Evolutionary conservation across 768 basidiomycete genomes (phyloP).

Genomic region (Omphalotus guepiniiformis): DNA sequence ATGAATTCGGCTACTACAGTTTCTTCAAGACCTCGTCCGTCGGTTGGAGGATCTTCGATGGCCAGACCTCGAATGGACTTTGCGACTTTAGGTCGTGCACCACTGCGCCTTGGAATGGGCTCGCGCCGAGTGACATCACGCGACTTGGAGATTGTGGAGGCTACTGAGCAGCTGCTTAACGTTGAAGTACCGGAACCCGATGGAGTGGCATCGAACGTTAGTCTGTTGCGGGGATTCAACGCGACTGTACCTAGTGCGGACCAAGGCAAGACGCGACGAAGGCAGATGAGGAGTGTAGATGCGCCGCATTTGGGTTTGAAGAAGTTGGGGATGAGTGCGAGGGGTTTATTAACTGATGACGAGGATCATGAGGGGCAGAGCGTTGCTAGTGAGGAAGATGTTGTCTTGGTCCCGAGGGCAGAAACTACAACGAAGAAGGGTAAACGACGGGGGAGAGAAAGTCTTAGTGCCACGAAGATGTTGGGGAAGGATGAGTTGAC

Average conservation of each 20-base stretch:
- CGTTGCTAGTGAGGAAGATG: conserved; percentile 70
- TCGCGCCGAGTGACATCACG: conserved; percentile 72
- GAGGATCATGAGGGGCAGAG: conserved; percentile 56
- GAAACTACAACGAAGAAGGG: conserved; percentile 34
- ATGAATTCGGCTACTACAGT: conserved; percentile 67
- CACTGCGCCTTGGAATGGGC: conserved; percentile 61
- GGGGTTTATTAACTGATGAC: conserved; percentile 65
- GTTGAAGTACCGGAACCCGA: conserved; percentile 71
- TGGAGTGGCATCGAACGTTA: conserved; percentile 68
- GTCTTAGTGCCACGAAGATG: conserved; percentile 62
- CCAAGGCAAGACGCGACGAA: conserved; percentile 65
- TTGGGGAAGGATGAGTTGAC: conserved; percentile 82
- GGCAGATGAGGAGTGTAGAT: conserved; percentile 79
- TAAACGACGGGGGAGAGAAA: conserved; percentile 58
- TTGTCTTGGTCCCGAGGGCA: conserved; percentile 54
- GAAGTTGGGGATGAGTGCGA: conserved; percentile 71
- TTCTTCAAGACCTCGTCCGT: conserved; percentile 43
- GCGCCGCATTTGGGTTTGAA: conserved; percentile 73
- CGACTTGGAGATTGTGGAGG: conserved; percentile 81
- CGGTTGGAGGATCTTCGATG: conserved; percentile 27
- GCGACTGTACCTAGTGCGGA: conserved; percentile 93
- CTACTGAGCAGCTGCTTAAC: conserved; percentile 69
- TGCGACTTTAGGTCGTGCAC: conserved; percentile 75
- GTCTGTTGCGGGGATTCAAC: conserved; percentile 86
- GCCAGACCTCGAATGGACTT: conserved; percentile 56